Base-by-base conservation (phyloP, 2,329 filamentous ascomycete genomes). In the Claviceps quebecensis region DNA sequence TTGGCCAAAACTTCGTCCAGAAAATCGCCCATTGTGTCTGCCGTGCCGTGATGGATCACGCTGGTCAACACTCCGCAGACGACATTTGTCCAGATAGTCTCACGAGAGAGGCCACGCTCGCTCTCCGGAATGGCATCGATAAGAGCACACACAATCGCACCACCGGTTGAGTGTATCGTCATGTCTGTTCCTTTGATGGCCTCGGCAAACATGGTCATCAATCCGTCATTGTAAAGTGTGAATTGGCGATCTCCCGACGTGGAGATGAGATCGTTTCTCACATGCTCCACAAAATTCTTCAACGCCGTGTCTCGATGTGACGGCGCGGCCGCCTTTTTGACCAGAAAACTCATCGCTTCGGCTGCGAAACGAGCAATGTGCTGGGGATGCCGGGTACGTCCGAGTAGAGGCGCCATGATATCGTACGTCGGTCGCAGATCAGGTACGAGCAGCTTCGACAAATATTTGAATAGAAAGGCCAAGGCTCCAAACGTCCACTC, bases 401-500 rank as follows among this genome's bases (percentile, higher is more conserved):
- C 93, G 34, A 98, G 77, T 49, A 97, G 76, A 3, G 89, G 84
- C 0, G 86, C 78, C 72, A 98, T 81, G 49, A 93, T 80, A 61
- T 87, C 79, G 63, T 88, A 90, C 2, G 94, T 83, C 46, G 91
- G 88, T 55, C 86, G 76, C 56, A 98, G 69, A 62, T 98, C 87
- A 4, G 88, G 84, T 0, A 93, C 86, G 22, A 98, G 69, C 0
- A 97, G 76, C 56, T 87, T 83, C 2, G 89, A 94, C 5, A 98
- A 78, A 63, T 97, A 97, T 65, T 98, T 98, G 78, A 98, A 96
- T 41, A 97, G 74, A 74, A 94, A 98, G 45, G 93, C 89, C 52
- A 98, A 74, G 59, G 87, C 90, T 13, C 84, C 88, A 69, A 98
- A 98, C 48, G 87, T 91, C 90, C 91, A 97, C 69, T 98, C 93